Evolutionary conservation across 306 rosid species (phyloP).

Genomic region (Quillaja saponaria): DNA sequence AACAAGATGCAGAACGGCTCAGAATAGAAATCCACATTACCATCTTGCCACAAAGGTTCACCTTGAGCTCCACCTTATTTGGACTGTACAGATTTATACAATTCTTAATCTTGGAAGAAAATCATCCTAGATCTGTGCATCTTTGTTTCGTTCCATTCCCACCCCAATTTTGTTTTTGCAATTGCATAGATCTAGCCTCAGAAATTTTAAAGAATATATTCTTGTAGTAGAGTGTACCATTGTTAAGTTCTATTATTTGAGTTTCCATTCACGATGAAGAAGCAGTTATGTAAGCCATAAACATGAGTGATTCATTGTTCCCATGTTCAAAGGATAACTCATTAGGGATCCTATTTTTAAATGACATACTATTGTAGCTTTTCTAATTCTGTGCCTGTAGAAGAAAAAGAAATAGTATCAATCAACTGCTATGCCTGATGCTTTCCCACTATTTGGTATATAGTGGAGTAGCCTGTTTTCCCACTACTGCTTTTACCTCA

Average conservation of each 20-base stretch:
- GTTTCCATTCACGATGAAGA: conserved; percentile 13
- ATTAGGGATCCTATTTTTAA: too few relatives aligned
- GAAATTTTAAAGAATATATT: conserved; percentile 26
- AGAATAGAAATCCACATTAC: conserved; percentile 36
- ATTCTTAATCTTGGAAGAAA: conserved; percentile 37
- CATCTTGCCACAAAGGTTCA: conserved; percentile 35
- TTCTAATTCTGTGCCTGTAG: too few relatives aligned
- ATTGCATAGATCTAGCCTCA: conserved; percentile 8
- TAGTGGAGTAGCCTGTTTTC: too few relatives aligned
- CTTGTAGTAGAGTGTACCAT: conserved; percentile 29
- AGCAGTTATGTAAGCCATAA: conserved; percentile 27
- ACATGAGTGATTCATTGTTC: neutral
- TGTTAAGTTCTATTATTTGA: conserved; percentile 40
- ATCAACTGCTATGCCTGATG: too few relatives aligned
- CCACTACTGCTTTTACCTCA: too few relatives aligned
- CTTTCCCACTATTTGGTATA: too few relatives aligned
- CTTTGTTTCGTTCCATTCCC: neutral
- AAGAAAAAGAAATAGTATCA: too few relatives aligned
- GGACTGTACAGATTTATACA: conserved; percentile 56
- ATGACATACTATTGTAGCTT: too few relatives aligned
- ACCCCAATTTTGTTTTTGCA: neutral
- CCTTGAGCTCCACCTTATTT: conserved; percentile 36
- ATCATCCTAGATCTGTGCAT: conserved; percentile 36
- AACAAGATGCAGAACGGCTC: conserved; percentile 30
- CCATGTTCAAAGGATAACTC: too few relatives aligned